Base-by-base conservation (phyloP, 78 protist species). In the Mantamonas sphyraenae region DNA sequence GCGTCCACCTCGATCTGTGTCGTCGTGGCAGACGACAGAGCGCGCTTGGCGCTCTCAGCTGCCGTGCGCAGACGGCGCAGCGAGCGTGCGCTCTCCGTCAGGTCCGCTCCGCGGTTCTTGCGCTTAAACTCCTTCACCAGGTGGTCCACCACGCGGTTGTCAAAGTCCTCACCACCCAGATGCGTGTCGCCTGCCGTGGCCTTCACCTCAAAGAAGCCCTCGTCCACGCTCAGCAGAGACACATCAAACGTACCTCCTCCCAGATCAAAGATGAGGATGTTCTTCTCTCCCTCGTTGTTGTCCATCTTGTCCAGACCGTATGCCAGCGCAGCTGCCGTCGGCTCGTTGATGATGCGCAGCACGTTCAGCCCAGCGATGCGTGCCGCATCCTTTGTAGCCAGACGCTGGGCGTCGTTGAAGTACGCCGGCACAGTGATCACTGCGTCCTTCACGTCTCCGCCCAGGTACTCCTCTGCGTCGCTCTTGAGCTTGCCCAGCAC, bases 321-420 rank as follows among this genome's bases (percentile, higher is more conserved):
- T 19, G 98, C 95, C 28, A 95, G 61, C 28, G 98, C 97, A 0
- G 96, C 96, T 10, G 99, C 97, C 0, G 98, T 90, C 43, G 97
- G 97, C 79, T 97, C 98, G 83, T 90, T 94, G 82, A 97, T 92
- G 66, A 96, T 87, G 42, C 99, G 87, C 17, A 80, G 65, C 10
- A 96, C 91, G 58, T 77, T 77, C 45, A 93, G 60, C 16, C 97
- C 97, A 1, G 93, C 90, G 0, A 62, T 71, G 42, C 76, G 82
- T 0, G 91, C 88, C 1, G 80, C 91, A n/a, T n/a, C n/a, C 51
- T 83, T 83, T n/a, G 81, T 62, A 7, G 88, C 77, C 28, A 26
- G 45, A 26, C 93, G 84, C 63, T 83, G 96, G n/a, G 75, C 40
- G 35, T 82, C 93, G 65, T 80, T 81, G 78, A 81, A 87, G 66